phyloP scores from a whole-genome alignment of 1,139 yeast genomes.

The Spathaspora sp. region DNA sequence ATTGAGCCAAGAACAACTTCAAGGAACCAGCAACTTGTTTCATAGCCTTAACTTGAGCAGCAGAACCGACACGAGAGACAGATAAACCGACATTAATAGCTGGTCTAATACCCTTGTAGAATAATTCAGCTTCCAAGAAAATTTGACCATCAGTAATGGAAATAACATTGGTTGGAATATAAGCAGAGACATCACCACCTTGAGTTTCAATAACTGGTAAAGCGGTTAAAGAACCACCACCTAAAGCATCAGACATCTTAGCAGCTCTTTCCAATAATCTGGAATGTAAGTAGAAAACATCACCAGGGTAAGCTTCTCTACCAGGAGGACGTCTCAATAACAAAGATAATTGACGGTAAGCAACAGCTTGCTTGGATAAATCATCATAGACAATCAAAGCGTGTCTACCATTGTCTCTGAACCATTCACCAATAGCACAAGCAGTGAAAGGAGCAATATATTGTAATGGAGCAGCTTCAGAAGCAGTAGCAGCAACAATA shows the following conservation, averaged over 20 bases:
- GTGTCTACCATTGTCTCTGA: constrained; percentile 99
- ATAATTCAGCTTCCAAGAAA: constrained; percentile 98
- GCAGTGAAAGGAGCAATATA: constrained; percentile 99
- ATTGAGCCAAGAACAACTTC: constrained; percentile 99
- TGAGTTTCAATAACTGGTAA: constrained; percentile 96
- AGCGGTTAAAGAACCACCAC: constrained; percentile 95
- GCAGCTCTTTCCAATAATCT: constrained; percentile 97
- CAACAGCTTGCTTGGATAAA: constrained; percentile 99
- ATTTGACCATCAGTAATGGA: constrained; percentile 98
- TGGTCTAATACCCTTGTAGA: constrained; percentile 99
- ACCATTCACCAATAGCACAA: constrained; percentile 99
- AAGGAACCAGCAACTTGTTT: constrained; percentile 99
- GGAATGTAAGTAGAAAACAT: constrained; percentile 94
- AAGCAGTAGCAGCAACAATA: constrained; percentile 99
- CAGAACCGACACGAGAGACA: constrained; percentile 99
- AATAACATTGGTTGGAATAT: constrained; percentile 95
- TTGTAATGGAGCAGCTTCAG: constrained; percentile 99
- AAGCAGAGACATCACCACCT: constrained; percentile 99
- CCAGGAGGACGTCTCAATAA: constrained; percentile 97
- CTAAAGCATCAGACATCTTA: constrained; percentile 86
- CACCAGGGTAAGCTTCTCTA: constrained; percentile 98
- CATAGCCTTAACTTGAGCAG: constrained; percentile 99
- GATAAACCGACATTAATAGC: constrained; percentile 99
- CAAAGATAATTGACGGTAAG: constrained; percentile 98
- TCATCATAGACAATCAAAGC: constrained; percentile 97